Conservation (phyloP, 345 rosid genomes). For the Bruguiera parviflora region DNA sequence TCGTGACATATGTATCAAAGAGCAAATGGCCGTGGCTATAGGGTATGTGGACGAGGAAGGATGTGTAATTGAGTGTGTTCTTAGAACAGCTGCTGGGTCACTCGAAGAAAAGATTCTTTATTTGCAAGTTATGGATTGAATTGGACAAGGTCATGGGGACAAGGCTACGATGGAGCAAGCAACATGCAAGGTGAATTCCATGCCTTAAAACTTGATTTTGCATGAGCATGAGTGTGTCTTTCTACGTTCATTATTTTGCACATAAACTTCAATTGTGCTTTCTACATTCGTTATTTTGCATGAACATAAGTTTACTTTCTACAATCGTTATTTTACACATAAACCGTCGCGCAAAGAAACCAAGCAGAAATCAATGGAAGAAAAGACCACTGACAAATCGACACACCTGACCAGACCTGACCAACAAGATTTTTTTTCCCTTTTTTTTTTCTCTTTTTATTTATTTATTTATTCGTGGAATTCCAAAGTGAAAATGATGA, state of each 20-base stretch:
- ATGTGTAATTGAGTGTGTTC: not conserved
- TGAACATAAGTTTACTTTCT: not conserved
- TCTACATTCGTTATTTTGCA: not conserved
- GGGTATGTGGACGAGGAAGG: not conserved
- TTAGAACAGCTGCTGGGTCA: not conserved
- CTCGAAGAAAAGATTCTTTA: not conserved
- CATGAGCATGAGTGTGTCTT: not conserved
- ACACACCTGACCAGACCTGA: too few species aligned
- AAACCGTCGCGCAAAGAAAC: too few species aligned
- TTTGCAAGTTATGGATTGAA: not conserved
- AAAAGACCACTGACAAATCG: too few species aligned
- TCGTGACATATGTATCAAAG: not conserved
- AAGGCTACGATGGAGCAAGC: not conserved
- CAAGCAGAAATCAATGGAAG: too few species aligned
- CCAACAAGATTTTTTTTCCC: too few species aligned
- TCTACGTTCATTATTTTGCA: not conserved
- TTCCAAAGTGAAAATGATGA: too few species aligned
- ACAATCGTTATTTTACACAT: not conserved
- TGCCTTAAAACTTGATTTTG: not conserved
- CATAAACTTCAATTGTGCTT: too few species aligned
- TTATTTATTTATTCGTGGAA: too few species aligned
- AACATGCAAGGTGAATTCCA: not conserved
- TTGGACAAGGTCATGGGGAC: not conserved
- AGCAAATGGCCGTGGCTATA: not conserved
- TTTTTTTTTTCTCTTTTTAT: too few species aligned